Evolutionary conservation across 352 stramenopile species (phyloP).

Genomic region (Globisporangium paroecandrum): DNA sequence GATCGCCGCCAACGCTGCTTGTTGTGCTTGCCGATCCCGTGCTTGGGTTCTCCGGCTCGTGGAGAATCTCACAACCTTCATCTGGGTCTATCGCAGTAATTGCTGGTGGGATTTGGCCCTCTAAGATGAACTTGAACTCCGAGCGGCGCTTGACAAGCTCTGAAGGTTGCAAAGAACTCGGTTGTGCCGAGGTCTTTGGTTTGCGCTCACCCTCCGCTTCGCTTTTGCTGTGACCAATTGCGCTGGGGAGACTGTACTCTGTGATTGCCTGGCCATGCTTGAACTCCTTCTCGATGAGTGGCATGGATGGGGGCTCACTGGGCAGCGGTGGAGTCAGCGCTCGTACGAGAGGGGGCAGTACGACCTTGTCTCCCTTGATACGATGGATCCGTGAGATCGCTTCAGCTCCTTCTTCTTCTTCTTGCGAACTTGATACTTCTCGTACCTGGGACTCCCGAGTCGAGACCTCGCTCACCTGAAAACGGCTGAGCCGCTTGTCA

Average conservation of each 20-base stretch:
- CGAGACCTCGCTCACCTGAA: background rate
- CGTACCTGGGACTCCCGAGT: background rate
- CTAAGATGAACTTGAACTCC: background rate
- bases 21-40: background rate
- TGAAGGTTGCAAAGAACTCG: background rate
- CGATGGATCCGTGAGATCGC: background rate
- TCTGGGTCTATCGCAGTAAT: background rate
- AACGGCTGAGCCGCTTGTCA: background rate
- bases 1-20: background rate
- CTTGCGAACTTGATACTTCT: background rate
- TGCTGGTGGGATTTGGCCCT: background rate
- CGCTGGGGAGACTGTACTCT: conserved; percentile 3
- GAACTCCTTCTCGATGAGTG: conserved; percentile 1
- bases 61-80: background rate
- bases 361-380: background rate
- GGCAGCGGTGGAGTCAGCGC: background rate
- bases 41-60: background rate
- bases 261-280: background rate
- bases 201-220: background rate
- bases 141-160: background rate
- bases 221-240: background rate
- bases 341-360: background rate
- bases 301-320: background rate
- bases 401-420: background rate
- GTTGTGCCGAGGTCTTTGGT: background rate